Evolutionary conservation across 148 eudicot species (phyloP), one percentile per base, ranked within the genome.

Genomic region (Cornus suecica): DNA sequence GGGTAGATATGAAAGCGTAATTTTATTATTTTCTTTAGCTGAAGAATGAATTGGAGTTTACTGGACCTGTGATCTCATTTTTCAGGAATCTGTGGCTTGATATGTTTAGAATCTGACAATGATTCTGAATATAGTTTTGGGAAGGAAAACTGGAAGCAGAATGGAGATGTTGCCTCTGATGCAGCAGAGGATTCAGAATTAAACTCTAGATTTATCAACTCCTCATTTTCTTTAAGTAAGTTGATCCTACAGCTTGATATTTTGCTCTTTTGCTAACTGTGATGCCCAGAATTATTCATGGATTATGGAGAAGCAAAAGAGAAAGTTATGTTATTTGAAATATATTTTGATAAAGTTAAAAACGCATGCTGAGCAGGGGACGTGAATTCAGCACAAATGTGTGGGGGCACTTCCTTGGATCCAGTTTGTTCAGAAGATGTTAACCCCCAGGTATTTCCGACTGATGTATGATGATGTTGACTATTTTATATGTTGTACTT

Each of bases 91-190:
- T 27, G 75, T 71, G 89, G 84, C 75, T 81, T 85, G 74, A 88
- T 94, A 80, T 77, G 78, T 74, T 83, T 94, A 89, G 91, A 81
- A 65, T 90, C 98, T 69, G 94, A 94, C 74, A 80, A 81, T 62
- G 92, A 88, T 42, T 79, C 75, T 66, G 91, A 82, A 70, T 76
- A 76, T 72, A 64, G 65, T 61, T 56, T 34, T 70, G 83, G 73
- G 58, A 72, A 26, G 52, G 74, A 52, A 68, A 77, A 67, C 48
- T 25, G 64, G 52, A 32, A 64, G 64, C 70, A 81, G 63, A 76
- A 70, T 34, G 67, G 26, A 31, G 69, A 60, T 80, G 30, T 77
- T 64, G 66, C 68, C 72, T 79, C 60, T 72, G 81, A 86, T 71
- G 80, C 70, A 65, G 82, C 11, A 74, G 82, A 77, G 63, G 82